Conservation (phyloP, 2,329 filamentous ascomycete genomes). For the Lasiodiplodia sp. region DNA sequence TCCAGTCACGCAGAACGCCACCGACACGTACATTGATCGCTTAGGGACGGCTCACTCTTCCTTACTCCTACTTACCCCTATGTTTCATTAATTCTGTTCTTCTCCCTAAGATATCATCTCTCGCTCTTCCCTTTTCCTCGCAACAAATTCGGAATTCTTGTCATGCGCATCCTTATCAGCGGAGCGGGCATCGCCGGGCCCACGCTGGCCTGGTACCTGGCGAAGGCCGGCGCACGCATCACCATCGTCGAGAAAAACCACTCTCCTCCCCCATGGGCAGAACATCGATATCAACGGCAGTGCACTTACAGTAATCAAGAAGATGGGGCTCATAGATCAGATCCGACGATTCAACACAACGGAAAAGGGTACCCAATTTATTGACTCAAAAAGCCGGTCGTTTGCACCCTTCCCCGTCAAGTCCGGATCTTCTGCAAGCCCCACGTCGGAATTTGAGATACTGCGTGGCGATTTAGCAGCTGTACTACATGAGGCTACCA, state of each 20-base stretch:
- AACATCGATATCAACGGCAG: constrained; percentile 40
- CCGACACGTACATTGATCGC: not conserved
- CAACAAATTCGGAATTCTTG: not conserved
- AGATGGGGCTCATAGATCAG: constrained; percentile 38
- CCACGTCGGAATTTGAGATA: constrained; percentile 63
- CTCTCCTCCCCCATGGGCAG: constrained; percentile 35
- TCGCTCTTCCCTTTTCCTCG: too few species aligned
- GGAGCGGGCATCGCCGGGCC: constrained; percentile 38
- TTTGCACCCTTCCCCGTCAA: constrained; percentile 35
- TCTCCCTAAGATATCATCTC: not conserved
- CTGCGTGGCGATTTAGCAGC: constrained; percentile 61
- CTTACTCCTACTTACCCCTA: not conserved
- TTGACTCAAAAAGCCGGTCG: constrained; percentile 33
- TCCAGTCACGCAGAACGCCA: not conserved
- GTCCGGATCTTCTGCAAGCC: constrained; percentile 32
- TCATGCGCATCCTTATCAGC: constrained; percentile 34
- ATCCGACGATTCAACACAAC: constrained; percentile 32
- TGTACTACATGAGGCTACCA: constrained; percentile 49
- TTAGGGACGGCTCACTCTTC: not conserved
- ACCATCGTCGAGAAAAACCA: constrained; percentile 35
- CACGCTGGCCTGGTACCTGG: constrained; percentile 34
- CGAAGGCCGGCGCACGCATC: constrained; percentile 31
- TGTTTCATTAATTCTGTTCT: not conserved
- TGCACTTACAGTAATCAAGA: constrained; percentile 36
- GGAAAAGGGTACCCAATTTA: constrained; percentile 38